phyloP scores from a whole-genome alignment of 2,329 filamentous ascomycete species.

The Magnaporthales sp. region DNA sequence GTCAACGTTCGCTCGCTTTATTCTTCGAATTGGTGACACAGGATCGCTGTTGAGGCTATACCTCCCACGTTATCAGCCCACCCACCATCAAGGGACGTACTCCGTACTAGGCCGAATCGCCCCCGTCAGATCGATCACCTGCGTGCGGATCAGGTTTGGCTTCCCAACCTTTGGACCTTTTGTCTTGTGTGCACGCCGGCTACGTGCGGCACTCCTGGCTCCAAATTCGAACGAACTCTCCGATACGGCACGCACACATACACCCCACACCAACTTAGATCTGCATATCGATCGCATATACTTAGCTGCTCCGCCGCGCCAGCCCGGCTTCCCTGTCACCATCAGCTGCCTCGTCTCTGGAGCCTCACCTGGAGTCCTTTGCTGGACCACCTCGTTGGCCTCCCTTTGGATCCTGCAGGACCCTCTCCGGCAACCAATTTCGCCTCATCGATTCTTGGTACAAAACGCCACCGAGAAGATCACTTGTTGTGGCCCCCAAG shows the following conservation, averaged over 20 bases:
- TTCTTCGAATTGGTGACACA: background rate
- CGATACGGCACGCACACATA: background rate
- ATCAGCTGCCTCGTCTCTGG: background rate
- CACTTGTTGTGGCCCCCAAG: background rate
- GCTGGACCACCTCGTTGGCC: background rate
- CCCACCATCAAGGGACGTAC: background rate
- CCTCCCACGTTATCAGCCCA: background rate
- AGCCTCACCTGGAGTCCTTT: background rate
- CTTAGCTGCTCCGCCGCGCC: background rate
- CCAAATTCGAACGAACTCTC: background rate
- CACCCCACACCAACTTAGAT: background rate
- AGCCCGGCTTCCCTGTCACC: background rate
- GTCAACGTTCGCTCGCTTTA: background rate
- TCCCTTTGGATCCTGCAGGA: background rate
- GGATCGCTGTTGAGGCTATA: background rate
- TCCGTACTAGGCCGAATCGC: background rate
- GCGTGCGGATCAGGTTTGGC: background rate
- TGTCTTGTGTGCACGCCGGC: background rate
- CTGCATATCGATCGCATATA: background rate
- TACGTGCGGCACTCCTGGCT: background rate
- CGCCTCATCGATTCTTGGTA: background rate
- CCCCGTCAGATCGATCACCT: background rate
- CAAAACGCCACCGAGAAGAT: background rate
- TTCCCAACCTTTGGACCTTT: background rate
- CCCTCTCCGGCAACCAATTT: background rate